These are phyloP conservation scores for Clarireedia monteithiana DNA, from an alignment of 2,329 filamentous ascomycete genomes.

Conservation along the genomic window DNA sequence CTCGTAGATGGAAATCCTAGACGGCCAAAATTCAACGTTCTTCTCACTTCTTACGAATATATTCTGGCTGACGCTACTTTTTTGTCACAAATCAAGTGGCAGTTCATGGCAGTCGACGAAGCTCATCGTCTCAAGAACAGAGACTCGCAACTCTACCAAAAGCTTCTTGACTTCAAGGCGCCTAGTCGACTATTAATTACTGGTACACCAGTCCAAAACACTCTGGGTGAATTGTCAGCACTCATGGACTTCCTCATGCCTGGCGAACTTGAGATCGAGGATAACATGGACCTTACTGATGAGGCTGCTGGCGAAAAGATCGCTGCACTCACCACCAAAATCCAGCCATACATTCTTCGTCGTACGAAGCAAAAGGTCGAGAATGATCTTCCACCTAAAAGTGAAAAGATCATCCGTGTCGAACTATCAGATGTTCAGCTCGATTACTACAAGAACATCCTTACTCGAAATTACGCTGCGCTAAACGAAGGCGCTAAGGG, in stretches of 20 bases:
- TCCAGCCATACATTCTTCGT: conserved; percentile 89
- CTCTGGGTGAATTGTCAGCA: conserved; percentile 82
- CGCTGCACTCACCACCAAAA: conserved; percentile 73
- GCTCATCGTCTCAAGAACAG: conserved; percentile 95
- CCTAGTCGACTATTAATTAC: conserved; percentile 90
- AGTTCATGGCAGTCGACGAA: conserved; percentile 92
- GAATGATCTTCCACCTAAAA: conserved; percentile 92
- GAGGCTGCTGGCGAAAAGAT: conserved; percentile 82
- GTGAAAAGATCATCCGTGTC: conserved; percentile 97
- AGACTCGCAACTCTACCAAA: conserved; percentile 86
- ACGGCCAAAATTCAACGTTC: conserved; percentile 93
- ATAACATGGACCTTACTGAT: conserved; percentile 77
- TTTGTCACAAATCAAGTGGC: conserved; percentile 89
- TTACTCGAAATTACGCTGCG: conserved; percentile 92
- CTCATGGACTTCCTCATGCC: conserved; percentile 96
- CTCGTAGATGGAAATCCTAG: conserved; percentile 78
- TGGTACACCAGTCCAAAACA: conserved; percentile 96
- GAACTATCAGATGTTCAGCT: conserved; percentile 93
- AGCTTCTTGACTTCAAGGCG: conserved; percentile 76
- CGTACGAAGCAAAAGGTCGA: conserved; percentile 97
- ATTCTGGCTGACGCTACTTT: conserved; percentile 81
- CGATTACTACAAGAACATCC: conserved; percentile 98
- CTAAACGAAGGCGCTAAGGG: conserved; percentile 84
- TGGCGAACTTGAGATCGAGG: conserved; percentile 84
- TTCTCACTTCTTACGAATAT: conserved; percentile 96